Evolutionary conservation across 2,329 filamentous ascomycete species (phyloP), one percentile per base, ranked within the genome.

Genomic region (Sporothrix protearum): DNA sequence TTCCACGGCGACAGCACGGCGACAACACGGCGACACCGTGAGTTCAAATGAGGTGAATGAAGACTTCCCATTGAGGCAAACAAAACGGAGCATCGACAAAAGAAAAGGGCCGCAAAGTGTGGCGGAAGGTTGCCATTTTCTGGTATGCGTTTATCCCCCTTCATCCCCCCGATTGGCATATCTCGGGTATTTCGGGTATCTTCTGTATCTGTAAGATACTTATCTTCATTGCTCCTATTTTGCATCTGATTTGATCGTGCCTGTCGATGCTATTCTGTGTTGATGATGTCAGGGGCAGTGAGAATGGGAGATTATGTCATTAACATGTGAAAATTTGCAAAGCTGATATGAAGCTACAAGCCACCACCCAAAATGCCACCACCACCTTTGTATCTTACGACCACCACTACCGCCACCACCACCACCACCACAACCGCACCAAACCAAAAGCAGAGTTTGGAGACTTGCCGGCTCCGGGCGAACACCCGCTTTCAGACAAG

Each of bases 261-360:
- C 9, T 67, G 28, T 67, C 28, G 45, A 67, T 33, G 39, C 59
- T 45, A 53, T 53, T 53, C 25, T 10, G 8, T 22, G 19, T 64
- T 45, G 59, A 36, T 64, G 59, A 64, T 64, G 59, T 45, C 59
- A 64, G 59, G 33, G 59, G n/a, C 12, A 28, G 36, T n/a, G 49
- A 14, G 3, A 25, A n/a, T 7, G 25, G 25, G 8, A 57, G 49
- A 69, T 59, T 59, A 61, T 69, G 68, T 69, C 68, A 69, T 59
- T 69, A 22, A 47, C 68, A 69, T 69, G 68, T 69, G 68, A 69
- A 69, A 53, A 51, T 68, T 25, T 39, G 45, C 36, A 42, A 63
- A 36, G n/a, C 59, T 63, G 2, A 9, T 36, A 63, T n/a, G n/a
- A 8, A 36, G 19, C 36, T 45, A n/a, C n/a, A 42, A 42, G 59